Evolutionary conservation across 2,329 filamentous ascomycete genomes (phyloP).

Genomic region (Ambrosiella beaveri): DNA sequence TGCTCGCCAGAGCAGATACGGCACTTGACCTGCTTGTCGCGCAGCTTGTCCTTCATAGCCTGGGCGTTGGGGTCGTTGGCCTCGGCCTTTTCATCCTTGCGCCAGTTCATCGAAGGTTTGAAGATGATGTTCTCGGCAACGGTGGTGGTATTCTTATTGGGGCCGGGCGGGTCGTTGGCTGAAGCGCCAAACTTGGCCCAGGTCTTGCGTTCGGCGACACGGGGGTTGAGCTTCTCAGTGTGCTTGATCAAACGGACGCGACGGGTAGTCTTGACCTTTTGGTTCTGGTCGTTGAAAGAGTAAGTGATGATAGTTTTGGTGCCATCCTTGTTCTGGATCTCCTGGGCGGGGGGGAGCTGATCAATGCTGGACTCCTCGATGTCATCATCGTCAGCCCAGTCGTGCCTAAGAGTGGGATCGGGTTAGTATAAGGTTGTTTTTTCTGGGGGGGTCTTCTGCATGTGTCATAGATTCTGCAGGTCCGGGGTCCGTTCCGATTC

Average conservation of each 20-base stretch:
- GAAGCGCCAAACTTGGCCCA: conserved; percentile 90
- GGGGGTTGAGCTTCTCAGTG: conserved; percentile 88
- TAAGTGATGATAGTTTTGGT: conserved; percentile 90
- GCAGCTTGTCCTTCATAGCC: conserved; percentile 65
- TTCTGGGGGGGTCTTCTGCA: background rate
- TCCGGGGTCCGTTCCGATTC: too few relatives aligned
- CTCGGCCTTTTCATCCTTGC: conserved; percentile 71
- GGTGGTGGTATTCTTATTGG: conserved; percentile 74
- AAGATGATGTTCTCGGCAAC: conserved; percentile 98
- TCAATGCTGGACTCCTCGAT: conserved; percentile 52
- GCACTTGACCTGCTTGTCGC: conserved; percentile 99
- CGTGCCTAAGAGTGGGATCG: conserved; percentile 29
- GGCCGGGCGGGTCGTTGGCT: conserved; percentile 67
- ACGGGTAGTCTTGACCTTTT: conserved; percentile 94
- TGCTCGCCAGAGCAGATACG: conserved; percentile 97
- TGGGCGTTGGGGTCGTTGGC: conserved; percentile 56
- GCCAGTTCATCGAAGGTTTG: conserved; percentile 85
- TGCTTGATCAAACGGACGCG: conserved; percentile 84
- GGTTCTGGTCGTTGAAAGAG: conserved; percentile 77
- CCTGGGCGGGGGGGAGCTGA: conserved; percentile 62
- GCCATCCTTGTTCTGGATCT: conserved; percentile 94
- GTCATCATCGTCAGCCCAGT: conserved; percentile 95
- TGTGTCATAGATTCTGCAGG: background rate
- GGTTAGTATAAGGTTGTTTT: background rate
- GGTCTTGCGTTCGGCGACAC: conserved; percentile 81